Evolutionary conservation across 23 red algal genomes (phyloP).

Genomic region (Gracilaria gracilis): DNA sequence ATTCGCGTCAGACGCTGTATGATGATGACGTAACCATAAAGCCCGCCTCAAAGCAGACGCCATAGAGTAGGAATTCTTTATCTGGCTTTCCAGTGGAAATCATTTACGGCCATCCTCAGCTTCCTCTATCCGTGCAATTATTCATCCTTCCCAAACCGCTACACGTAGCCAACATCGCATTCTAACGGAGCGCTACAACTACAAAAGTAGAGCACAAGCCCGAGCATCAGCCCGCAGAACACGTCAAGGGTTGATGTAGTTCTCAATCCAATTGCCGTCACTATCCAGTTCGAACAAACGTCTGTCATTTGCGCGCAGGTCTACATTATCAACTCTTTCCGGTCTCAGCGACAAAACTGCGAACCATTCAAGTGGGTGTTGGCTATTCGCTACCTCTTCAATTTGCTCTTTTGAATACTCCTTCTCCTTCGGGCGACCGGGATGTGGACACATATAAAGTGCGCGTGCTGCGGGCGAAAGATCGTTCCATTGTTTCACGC

Average conservation of each 20-base stretch:
- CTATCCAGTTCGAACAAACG: conserved; percentile 11
- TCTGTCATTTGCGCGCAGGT: conserved; percentile 34
- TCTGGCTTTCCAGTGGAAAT: too few species aligned
- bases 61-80: too few species aligned
- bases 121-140: too few species aligned
- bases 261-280: conserved; percentile 8
- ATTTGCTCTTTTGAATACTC: background rate
- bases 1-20: background rate
- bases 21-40: background rate
- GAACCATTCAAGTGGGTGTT: conserved; percentile 23
- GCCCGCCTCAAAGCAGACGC: too few species aligned
- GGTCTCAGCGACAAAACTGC: conserved; percentile 21
- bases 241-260: conserved; percentile 32
- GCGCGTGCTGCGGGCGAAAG: background rate
- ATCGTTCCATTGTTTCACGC: background rate
- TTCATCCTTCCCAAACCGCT: too few species aligned
- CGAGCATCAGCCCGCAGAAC: background rate
- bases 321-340: conserved; percentile 33
- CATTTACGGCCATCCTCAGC: too few species aligned
- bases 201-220: background rate
- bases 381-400: background rate
- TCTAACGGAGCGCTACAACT: background rate
- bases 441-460: background rate
- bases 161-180: background rate
- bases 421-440: conserved; percentile 5